Evolutionary conservation across 768 basidiomycete genomes (phyloP).

Genomic region (Naematelia encephala): DNA sequence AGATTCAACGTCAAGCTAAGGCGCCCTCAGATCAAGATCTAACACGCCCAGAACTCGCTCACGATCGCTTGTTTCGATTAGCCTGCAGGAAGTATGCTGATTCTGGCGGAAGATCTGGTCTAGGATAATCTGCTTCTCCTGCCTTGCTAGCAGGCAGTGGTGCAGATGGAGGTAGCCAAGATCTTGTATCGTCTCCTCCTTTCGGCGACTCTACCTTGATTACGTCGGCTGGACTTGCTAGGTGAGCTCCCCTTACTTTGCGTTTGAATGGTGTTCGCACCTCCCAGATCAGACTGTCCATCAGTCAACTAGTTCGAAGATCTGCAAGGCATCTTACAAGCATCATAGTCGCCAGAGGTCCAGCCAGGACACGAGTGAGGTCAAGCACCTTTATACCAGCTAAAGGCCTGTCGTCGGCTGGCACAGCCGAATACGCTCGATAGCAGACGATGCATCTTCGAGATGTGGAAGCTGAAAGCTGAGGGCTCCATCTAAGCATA

Average conservation of each 20-base stretch:
- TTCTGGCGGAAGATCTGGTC: slow-evolving; percentile 69
- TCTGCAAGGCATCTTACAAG: slow-evolving; percentile 55
- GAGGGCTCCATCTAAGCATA: neutral
- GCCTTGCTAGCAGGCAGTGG: slow-evolving; percentile 37
- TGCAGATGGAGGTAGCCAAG: slow-evolving; percentile 45
- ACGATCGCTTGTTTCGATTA: slow-evolving; percentile 59
- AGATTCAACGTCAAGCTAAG: slow-evolving; percentile 72
- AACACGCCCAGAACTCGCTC: slow-evolving; percentile 2
- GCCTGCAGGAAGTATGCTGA: slow-evolving; percentile 87
- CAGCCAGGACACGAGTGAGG: slow-evolving; percentile 84
- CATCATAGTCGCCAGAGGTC: slow-evolving; percentile 87
- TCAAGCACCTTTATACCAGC: slow-evolving; percentile 80
- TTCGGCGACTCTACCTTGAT: slow-evolving; percentile 65
- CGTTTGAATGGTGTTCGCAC: slow-evolving; percentile 16
- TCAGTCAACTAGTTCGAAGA: neutral
- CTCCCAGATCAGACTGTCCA: slow-evolving; percentile 41
- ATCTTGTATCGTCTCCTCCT: slow-evolving; percentile 81
- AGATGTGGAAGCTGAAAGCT: neutral
- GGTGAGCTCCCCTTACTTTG: neutral
- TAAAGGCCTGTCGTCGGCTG: slow-evolving; percentile 57
- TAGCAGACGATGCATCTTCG: neutral
- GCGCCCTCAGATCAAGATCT: slow-evolving; percentile 1
- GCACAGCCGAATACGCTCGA: slow-evolving; percentile 1
- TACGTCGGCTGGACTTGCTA: slow-evolving; percentile 65
- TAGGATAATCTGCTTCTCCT: slow-evolving; percentile 55